Base-by-base conservation (phyloP, 805 yeast species). In the Ogataea saltuana region DNA sequence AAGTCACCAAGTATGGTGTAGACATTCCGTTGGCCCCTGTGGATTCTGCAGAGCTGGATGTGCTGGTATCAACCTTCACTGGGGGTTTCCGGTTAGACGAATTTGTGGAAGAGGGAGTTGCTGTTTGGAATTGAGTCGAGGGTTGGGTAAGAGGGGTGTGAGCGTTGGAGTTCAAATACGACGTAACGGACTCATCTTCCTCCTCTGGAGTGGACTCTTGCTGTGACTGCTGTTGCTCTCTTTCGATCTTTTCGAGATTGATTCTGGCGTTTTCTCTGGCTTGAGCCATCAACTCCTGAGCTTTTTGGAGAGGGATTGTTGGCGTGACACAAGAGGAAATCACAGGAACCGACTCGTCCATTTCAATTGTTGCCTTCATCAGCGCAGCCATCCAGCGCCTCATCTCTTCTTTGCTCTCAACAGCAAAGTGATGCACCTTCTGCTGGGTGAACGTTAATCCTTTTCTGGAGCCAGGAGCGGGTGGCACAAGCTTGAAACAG, bases 401-500 rank as follows among this genome's bases (percentile, higher is more conserved):
- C 96, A 91, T 85, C 50, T 91, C 98, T 38, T 88, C 96, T 44
- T 75, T 78, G 0, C 88, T 76, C 38, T 93, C 97, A 33, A 91
- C 97, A 0, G 98, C 97, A 74, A 93, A 93, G 64, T 85, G 93
- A 58, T 93, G 99, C 6, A 89, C 86, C 53, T 89, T 88, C 21
- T 96, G 99, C 51, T 90, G 96, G 0, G 99, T 93, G 63, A 93
- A 93, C 0, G 96, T 90, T 44, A 93, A 77, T 0, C 98, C 98
- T 67, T 90, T 91, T 52, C 84, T 83, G 41, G 91, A 87, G 0
- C 99, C 99, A 0, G 98, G 98, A 2, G 95, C 96, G 0, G 99
- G 99, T 8, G 99, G 99, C 3, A 90, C 80, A 10, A 93, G 63
- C 64, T 90, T 90, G 71, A 93, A 91, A 58, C 96, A 88, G 60